Base-by-base conservation (phyloP, 2,329 filamentous ascomycete species). In the Fusarium armeniacum region DNA sequence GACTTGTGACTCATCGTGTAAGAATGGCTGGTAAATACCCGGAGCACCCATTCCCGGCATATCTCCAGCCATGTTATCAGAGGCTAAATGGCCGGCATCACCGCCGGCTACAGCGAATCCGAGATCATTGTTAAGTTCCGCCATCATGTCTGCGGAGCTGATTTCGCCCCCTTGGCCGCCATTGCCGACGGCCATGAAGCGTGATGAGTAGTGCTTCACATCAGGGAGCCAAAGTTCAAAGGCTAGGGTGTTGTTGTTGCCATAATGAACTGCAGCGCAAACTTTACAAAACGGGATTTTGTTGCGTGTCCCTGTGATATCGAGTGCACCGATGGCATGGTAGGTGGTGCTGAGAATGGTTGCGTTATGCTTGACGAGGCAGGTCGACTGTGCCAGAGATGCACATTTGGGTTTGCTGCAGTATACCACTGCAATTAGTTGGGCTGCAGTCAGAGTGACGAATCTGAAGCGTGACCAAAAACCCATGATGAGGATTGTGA, bases 11-110 rank as follows among this genome's bases (percentile, higher is more conserved):
- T 50, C 46, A 35, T 40, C 33, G 4, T 51, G 13, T 3, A 41
- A 16, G 35, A 28, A 52, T 16, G 49, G 35, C 26, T 52, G 49
- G 49, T 28, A 52, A 52, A 52, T 41, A 52, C 49, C 49, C 49
- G 49, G 49, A 28, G 49, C 49, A 12, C 33, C n/a, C n/a, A 51
- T 22, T 26, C 49, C 49, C 35, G 33, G 33, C 3, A n/a, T 20
- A 30, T 52, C 33, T 9, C 35, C 49, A 36, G 49, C 26, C 49
- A 22, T 52, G 18, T 15, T 52, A 22, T 38, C 43, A 32, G 36
- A 36, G 49, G 49, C 49, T 52, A 52, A 40, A 52, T 41, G 33
- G 11, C 49, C 35, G 5, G 49, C 49, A 52, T 52, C n/a, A 13
- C 49, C 49, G n/a, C 28, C 44, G 13, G 28, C 26, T 16, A 46